Evolutionary conservation across 208 protist species (phyloP), one percentile per base, ranked within the genome.

Genomic region (Herpetomonas tarakana): DNA sequence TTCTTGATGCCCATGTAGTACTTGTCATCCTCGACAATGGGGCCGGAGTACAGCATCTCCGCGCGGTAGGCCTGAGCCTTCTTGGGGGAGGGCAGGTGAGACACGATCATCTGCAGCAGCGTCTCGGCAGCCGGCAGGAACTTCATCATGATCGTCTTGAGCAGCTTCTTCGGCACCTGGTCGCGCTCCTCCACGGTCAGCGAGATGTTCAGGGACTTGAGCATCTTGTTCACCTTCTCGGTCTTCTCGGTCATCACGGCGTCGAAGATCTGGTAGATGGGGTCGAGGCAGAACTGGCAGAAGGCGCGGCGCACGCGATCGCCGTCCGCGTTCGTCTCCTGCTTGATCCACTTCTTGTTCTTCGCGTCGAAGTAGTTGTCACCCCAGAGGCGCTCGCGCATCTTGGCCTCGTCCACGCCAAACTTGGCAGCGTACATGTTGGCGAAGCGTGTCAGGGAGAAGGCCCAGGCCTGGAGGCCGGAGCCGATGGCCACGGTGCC

Each of bases 381-480:
- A 65, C 98, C 99, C 98, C 99, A 99, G 9, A 99, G 92, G 47
- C 88, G 83, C 61, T 89, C 66, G 67, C 97, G 72, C 71, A 94
- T 82, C 74, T 94, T 92, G 52, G 70, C 47, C 57, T 84, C 74
- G 55, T 85, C 78, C 58, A 96, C 72, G 75, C 94, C 93, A 59
- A 99, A 99, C 84, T 99, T 99, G 26, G 76, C 73, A 21, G 78
- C 74, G 62, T 86, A 86, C 78, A 86, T 86, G 76, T 75, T 82
- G 27, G 82, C 78, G 51, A 89, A 89, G 44, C 94, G 87, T 31
- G 76, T 84, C 28, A 99, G 78, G 29, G 98, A 99, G 96, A 99
- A 99, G 51, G 83, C 98, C 98, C 98, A 99, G 52, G 92, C 97
- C 70, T 99, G 98, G 11, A 99, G 91, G 67, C 98, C 98, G 28